phyloP scores from a whole-genome alignment of 257 asterid species.

The Ehretia macrophylla region DNA sequence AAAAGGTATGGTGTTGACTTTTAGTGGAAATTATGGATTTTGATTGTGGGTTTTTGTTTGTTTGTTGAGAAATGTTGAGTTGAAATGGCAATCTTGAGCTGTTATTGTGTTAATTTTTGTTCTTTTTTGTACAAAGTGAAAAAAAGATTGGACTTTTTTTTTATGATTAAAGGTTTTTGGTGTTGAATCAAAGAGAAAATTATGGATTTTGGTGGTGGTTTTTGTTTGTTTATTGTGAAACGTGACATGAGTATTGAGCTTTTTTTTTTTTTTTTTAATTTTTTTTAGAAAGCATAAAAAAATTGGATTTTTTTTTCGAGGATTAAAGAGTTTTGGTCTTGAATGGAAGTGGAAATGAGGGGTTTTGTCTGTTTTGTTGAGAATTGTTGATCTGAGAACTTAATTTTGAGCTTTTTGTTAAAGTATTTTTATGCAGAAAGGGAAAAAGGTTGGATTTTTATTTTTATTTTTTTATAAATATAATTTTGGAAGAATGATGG shows the following conservation, averaged over 20 bases:
- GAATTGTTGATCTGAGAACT: background rate
- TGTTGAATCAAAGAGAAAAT: conserved; percentile 1
- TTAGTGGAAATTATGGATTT: conserved; percentile 2
- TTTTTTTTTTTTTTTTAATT: background rate
- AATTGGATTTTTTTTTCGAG: background rate
- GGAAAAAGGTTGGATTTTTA: background rate
- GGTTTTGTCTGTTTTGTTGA: conserved; percentile 1
- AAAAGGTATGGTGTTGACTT: background rate
- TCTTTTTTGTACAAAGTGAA: too few species aligned
- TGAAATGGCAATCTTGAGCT: too few species aligned
- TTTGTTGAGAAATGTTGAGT: too few species aligned
- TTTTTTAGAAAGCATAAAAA: background rate
- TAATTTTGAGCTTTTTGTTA: background rate
- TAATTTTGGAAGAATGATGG: too few species aligned
- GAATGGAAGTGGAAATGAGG: background rate
- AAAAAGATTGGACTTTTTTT: too few species aligned
- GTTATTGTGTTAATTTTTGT: too few species aligned
- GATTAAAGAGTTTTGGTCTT: background rate
- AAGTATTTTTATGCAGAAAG: conserved; percentile 2
- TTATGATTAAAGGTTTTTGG: background rate
- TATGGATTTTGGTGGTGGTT: background rate
- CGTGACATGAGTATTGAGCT: background rate
- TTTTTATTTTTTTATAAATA: background rate
- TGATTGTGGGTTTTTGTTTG: background rate
- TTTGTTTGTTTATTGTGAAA: background rate